Evolutionary conservation across 1,139 yeast genomes (phyloP), one percentile per base, ranked within the genome.

Genomic region (Blastobotrys proliferans): DNA sequence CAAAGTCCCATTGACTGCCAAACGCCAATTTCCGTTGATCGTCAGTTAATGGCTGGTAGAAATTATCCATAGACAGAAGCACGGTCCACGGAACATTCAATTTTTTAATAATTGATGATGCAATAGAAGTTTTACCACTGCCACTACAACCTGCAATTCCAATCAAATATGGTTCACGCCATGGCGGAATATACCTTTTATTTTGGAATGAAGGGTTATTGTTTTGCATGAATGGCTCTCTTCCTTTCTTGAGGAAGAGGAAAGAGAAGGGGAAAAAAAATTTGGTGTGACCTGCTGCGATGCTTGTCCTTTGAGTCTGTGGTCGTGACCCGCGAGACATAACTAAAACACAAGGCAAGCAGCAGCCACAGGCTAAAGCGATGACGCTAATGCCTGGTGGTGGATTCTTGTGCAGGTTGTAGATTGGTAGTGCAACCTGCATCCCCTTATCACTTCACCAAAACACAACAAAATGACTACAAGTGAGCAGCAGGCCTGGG

Each of bases 111-210:
- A 92, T 83, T 51, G 79, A 76, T 39, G 87, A 81, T 0, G 97
- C 94, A 20, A 92, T 85, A 24, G 95, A 83, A 0, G 98, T 92
- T 61, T 92, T 92, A 2, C 98, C 98, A 0, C 95, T 84, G 1
- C 97, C 98, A 18, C 95, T 83, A 44, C 84, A 80, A 1, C 98
- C 98, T 0, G 97, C 97, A 16, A 92, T 78, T 5, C 97, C 98
- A 50, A 92, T 90, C 40, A 92, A 81, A 59, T 88, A 92, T 0
- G 97, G 97, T 48, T 87, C 88, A 1, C 87, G 81, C 97, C 97
- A 92, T 19, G 97, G 97, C 2, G 97, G 97, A 13, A 60, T 53
- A 47, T 65, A 65, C 33, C 51, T 39, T 34, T 42, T 43, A 27
- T 51, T 51, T 20, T 45, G 45, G 34, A 51, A 50, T 3, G 43